Evolutionary conservation across 495 filamentous ascomycete genomes (phyloP).

Genomic region (Aspergillus bertholletiae): DNA sequence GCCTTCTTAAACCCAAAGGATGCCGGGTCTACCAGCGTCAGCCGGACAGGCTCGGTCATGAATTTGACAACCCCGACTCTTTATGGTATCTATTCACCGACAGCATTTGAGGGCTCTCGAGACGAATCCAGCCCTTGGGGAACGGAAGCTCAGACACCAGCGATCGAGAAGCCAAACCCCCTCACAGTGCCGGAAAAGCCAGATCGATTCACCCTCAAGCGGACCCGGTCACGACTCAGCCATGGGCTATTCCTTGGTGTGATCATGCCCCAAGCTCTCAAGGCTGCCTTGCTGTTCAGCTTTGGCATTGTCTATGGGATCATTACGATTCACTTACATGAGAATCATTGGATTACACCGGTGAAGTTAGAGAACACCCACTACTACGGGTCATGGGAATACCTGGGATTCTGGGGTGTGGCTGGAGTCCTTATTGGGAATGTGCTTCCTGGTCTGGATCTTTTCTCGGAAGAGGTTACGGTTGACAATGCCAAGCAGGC

Average conservation of each 20-base stretch:
- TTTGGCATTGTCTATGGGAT: slow-evolving; percentile 83
- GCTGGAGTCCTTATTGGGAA: slow-evolving; percentile 74
- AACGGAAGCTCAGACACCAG: slow-evolving; percentile 64
- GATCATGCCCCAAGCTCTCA: slow-evolving; percentile 45
- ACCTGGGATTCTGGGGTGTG: slow-evolving; percentile 76
- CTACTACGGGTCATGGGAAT: slow-evolving; percentile 59
- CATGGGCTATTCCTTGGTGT: slow-evolving; percentile 43
- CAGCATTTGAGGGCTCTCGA: slow-evolving; percentile 47
- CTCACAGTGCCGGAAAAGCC: slow-evolving; percentile 17
- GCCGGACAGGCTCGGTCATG: slow-evolving; percentile 70
- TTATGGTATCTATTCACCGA: slow-evolving; percentile 82
- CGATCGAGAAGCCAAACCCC: slow-evolving; percentile 20
- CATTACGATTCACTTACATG: slow-evolving; percentile 78
- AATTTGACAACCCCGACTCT: slow-evolving; percentile 89
- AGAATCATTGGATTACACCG: slow-evolving; percentile 60
- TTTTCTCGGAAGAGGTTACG: slow-evolving; percentile 47
- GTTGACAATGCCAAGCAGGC: slow-evolving; percentile 16
- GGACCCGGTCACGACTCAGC: slow-evolving; percentile 35
- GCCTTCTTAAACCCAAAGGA: slow-evolving; percentile 33
- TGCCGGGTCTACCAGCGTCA: slow-evolving; percentile 33
- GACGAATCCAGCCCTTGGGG: slow-evolving; percentile 65
- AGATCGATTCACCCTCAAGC: slow-evolving; percentile 27
- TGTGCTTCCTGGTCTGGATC: slow-evolving; percentile 81
- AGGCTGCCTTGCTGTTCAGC: slow-evolving; percentile 67
- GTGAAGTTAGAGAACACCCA: slow-evolving; percentile 58